Conservation (phyloP, 768 basidiomycete species). For the Thelephora aurantiotincta region DNA sequence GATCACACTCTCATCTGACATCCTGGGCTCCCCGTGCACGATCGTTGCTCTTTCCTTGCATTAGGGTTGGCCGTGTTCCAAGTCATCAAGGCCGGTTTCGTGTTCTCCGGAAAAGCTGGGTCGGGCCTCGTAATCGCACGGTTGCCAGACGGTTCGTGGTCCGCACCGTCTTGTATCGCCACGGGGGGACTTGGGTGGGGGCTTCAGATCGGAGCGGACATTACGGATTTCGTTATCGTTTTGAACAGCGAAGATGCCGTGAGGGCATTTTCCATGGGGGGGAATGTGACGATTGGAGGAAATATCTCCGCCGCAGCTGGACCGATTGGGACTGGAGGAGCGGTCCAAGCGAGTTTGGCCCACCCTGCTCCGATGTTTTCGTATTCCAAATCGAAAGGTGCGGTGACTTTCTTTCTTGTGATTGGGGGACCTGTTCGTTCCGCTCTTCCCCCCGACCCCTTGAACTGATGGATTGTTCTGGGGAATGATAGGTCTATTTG, state of each 20-base stretch:
- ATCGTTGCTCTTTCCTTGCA: neutral
- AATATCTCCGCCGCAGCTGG: slow-evolving; percentile 77
- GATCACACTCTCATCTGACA: neutral
- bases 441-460: too few relatives aligned
- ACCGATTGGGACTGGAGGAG: slow-evolving; percentile 89
- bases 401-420: too few relatives aligned
- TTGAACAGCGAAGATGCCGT: slow-evolving; percentile 96
- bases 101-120: slow-evolving; percentile 90
- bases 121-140: slow-evolving; percentile 88
- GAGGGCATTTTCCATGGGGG: slow-evolving; percentile 86
- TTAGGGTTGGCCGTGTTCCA: slow-evolving; percentile 89
- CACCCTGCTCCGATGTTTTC: slow-evolving; percentile 97
- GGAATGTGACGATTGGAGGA: slow-evolving; percentile 93
- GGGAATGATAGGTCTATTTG: slow-evolving; percentile 64
- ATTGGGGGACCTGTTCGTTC: too few relatives aligned
- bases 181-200: slow-evolving; percentile 93
- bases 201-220: slow-evolving; percentile 90
- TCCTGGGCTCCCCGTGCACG: neutral
- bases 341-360: slow-evolving; percentile 73
- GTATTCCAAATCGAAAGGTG: slow-evolving; percentile 90
- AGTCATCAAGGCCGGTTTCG: slow-evolving; percentile 86
- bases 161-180: slow-evolving; percentile 92
- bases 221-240: slow-evolving; percentile 92
- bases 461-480: neutral
- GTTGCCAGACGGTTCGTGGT: slow-evolving; percentile 91